Evolutionary conservation across 1,139 yeast genomes (phyloP).

Genomic region (Diutina sp.): DNA sequence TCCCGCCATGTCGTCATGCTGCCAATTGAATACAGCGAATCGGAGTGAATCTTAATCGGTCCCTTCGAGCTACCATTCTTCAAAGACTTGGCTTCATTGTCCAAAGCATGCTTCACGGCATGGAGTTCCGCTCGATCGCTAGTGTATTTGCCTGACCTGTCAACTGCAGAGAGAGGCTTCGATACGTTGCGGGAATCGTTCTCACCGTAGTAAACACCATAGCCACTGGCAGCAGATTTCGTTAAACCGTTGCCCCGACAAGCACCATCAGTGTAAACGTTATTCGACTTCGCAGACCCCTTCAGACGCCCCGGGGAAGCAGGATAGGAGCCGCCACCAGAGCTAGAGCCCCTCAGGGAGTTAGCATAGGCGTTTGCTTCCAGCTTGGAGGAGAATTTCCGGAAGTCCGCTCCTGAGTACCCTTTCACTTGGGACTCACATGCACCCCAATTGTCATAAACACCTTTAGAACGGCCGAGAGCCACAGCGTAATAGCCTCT

Average conservation of each 20-base stretch:
- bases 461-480: conserved; percentile 40
- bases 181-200: background rate
- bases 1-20: background rate
- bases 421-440: conserved; percentile 37
- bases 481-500: conserved; percentile 41
- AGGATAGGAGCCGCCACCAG: background rate
- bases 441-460: conserved; percentile 38
- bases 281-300: background rate
- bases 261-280: conserved; percentile 1
- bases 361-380: conserved; percentile 25
- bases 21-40: background rate
- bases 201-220: background rate
- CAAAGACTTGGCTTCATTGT: no score
- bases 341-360: background rate
- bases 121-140: background rate
- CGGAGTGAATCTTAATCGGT: background rate
- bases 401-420: conserved; percentile 38
- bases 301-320: background rate
- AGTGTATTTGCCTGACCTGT: background rate
- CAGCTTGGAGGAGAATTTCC: conserved; percentile 30
- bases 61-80: background rate
- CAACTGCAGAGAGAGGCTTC: background rate
- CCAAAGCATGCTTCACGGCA: background rate
- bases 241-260: background rate
- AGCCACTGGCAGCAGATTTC: background rate